Percentiles rank a stretch among this genome's conserved stretches.
Conservation (phyloP, 2,329 filamentous ascomycete species). For the Bipolaris sorokiniana region DNA sequence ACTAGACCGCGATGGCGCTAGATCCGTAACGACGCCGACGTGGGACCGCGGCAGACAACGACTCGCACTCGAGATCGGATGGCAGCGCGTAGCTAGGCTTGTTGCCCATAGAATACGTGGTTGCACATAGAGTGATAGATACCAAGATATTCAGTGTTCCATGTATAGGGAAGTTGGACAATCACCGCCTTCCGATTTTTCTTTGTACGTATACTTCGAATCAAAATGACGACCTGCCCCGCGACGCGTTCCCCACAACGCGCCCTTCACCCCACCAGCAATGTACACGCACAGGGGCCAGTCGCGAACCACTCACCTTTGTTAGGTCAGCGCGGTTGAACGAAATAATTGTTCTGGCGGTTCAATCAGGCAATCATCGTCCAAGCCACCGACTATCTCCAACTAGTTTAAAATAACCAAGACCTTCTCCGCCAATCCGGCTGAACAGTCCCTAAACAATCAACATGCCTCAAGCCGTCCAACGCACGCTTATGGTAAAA, state of each 20-base stretch:
- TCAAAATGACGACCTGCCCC: slow-evolving; percentile 16
- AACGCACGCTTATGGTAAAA: slow-evolving; percentile 6
- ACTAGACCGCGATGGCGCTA: neutral
- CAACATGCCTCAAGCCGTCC: slow-evolving; percentile 3
- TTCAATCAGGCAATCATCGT: neutral
- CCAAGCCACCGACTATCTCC: neutral
- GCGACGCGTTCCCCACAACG: slow-evolving; percentile 17
- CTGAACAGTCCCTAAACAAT: neutral
- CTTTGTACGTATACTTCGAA: neutral
- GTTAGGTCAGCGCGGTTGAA: neutral
- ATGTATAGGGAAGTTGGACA: too few relatives aligned
- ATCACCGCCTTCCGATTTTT: too few relatives aligned
- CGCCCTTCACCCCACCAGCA: slow-evolving; percentile 1
- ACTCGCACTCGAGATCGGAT: neutral
- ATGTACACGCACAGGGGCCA: neutral
- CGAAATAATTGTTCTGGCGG: neutral
- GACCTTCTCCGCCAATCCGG: neutral
- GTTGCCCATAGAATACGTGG: neutral
- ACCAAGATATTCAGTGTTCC: neutral
- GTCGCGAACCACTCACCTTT: neutral
- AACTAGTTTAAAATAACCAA: neutral
- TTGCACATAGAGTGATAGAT: neutral
- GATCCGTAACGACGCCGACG: slow-evolving; percentile 1
- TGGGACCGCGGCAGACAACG: neutral
- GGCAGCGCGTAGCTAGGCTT: slow-evolving; percentile 7